phyloP scores from a whole-genome alignment of 805 yeast genomes.

The Pichia heedii region DNA sequence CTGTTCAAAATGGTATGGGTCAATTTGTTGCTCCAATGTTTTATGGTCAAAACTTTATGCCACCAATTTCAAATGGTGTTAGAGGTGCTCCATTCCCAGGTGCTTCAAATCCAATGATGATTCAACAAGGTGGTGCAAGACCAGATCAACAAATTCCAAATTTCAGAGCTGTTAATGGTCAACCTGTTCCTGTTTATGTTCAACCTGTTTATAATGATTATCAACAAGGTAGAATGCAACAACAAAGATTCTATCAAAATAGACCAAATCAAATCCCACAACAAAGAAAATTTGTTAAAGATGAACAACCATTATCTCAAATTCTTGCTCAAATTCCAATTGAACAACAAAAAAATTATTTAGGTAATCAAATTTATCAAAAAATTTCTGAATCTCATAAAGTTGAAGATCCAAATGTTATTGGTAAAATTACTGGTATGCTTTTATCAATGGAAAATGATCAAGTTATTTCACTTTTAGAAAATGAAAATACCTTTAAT shows the following conservation, averaged over 20 bases:
- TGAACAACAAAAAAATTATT: constrained; percentile 92
- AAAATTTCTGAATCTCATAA: constrained; percentile 80
- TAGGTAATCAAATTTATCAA: constrained; percentile 96
- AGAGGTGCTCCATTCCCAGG: constrained; percentile 75
- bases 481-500: constrained; percentile 82
- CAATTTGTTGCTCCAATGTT: constrained; percentile 84
- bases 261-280: constrained; percentile 24
- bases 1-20: constrained; percentile 77
- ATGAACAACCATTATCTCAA: constrained; percentile 44
- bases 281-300: constrained; percentile 21
- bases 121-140: constrained; percentile 57
- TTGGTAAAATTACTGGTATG: constrained; percentile 99
- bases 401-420: constrained; percentile 87
- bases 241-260: constrained; percentile 40
- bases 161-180: constrained; percentile 71
- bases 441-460: constrained; percentile 88
- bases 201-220: constrained; percentile 70
- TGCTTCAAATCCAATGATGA: constrained; percentile 67
- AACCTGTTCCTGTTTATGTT: constrained; percentile 73
- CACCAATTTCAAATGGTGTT: constrained; percentile 40
- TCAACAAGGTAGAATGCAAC: constrained; percentile 43
- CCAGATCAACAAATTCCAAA: constrained; percentile 43
- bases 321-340: constrained; percentile 58
- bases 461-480: constrained; percentile 81
- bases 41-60: constrained; percentile 74